Conservation (phyloP, 2,329 filamentous ascomycete species). For the Diaporthe destruens region DNA sequence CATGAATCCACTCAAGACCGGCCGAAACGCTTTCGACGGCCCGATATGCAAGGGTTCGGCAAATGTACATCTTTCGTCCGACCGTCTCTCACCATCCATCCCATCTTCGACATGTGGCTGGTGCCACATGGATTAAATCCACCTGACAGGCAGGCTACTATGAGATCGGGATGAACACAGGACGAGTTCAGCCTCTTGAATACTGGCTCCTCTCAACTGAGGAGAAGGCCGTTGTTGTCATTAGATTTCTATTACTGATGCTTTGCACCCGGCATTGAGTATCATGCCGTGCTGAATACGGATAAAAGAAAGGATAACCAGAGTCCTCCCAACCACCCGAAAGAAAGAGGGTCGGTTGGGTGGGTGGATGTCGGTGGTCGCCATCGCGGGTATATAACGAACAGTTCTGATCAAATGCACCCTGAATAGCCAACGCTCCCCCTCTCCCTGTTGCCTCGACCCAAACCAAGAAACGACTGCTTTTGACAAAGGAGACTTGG, state of each 20-base stretch:
- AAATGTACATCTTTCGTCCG: neutral
- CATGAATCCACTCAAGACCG: neutral
- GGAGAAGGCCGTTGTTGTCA: slow-evolving; percentile 4
- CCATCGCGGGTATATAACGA: slow-evolving; percentile 38
- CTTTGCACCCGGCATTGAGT: slow-evolving; percentile 14
- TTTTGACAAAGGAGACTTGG: slow-evolving; percentile 35
- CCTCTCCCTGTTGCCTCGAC: slow-evolving; percentile 15
- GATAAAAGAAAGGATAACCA: slow-evolving; percentile 1
- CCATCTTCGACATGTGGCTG: slow-evolving; percentile 7
- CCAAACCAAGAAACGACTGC: slow-evolving; percentile 1
- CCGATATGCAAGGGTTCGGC: neutral
- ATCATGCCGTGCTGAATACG: slow-evolving; percentile 25
- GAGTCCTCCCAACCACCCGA: slow-evolving; percentile 19
- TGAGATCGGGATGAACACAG: too few species aligned
- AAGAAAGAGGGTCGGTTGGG: neutral
- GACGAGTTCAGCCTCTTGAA: neutral
- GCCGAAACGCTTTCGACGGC: neutral
- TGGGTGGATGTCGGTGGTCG: slow-evolving; percentile 15
- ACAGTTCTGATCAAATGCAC: slow-evolving; percentile 38
- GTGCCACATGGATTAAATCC: neutral
- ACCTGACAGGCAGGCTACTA: neutral
- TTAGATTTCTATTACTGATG: slow-evolving; percentile 28
- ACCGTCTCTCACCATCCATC: slow-evolving; percentile 6
- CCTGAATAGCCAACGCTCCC: slow-evolving; percentile 28
- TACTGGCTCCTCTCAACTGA: neutral